A percentile compares a stretch with the other conserved stretches of the same genome.
These are phyloP conservation scores for Neckera pumila DNA, from an alignment of 225 moss, liverwort and hornwort genomes.

Conservation along the genomic window DNA sequence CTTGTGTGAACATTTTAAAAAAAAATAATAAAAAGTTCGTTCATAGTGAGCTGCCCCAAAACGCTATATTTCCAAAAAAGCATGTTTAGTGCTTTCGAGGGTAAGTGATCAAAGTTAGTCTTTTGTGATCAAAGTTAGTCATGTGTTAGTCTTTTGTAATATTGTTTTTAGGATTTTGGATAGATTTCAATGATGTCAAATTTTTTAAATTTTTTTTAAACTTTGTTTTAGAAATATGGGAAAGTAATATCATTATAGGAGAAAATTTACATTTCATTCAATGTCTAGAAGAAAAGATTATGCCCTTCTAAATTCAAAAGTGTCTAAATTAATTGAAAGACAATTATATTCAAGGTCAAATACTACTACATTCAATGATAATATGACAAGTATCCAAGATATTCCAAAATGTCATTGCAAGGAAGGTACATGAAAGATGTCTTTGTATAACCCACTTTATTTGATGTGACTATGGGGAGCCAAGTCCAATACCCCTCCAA, in stretches of 20 bases:
- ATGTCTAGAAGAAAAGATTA: neutral
- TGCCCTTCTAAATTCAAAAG: neutral
- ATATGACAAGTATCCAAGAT: neutral
- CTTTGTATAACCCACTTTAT: neutral
- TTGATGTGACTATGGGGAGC: neutral
- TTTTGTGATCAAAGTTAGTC: too few species aligned
- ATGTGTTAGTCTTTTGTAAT: too few species aligned
- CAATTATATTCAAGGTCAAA: neutral
- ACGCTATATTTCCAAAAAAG: too few species aligned
- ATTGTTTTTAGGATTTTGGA: neutral
- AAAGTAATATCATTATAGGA: neutral
- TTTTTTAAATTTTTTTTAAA: neutral
- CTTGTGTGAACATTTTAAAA: too few species aligned
- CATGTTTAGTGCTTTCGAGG: too few species aligned
- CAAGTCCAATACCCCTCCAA: accelerated
- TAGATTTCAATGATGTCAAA: neutral
- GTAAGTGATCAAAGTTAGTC: too few species aligned
- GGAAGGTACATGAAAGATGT: neutral
- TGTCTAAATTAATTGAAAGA: neutral
- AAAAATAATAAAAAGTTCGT: too few species aligned
- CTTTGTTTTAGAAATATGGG: neutral
- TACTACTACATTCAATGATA: neutral
- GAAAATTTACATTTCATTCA: neutral
- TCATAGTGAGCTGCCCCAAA: too few species aligned
- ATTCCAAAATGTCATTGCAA: neutral